phyloP scores from a whole-genome alignment of 176 grass and related monocot species.

The Zizania latifolia region DNA sequence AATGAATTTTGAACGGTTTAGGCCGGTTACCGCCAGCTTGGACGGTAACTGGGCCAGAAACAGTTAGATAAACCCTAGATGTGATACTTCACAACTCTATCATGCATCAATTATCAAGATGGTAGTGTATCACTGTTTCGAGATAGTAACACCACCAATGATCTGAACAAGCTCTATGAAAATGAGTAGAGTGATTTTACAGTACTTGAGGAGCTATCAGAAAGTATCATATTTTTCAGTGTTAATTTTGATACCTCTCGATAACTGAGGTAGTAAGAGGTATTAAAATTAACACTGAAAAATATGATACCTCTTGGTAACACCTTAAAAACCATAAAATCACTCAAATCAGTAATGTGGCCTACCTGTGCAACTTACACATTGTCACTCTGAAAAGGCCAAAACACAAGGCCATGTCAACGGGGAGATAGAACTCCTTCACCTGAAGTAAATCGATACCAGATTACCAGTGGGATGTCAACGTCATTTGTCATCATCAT shows the following conservation, averaged over 20 bases:
- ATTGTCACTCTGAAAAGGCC: not conserved
- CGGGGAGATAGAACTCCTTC: conserved; percentile 10
- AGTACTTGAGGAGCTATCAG: no score
- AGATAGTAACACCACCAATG: not conserved
- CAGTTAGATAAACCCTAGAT: no score
- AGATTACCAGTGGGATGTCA: conserved; percentile 69
- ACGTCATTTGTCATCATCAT: conserved; percentile 83
- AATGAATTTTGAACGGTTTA: no score
- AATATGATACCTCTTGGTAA: no score
- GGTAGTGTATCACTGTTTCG: not conserved
- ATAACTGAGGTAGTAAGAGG: no score
- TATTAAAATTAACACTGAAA: no score
- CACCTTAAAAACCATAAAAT: no score
- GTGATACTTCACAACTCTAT: no score
- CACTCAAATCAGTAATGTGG: not conserved
- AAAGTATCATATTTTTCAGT: no score
- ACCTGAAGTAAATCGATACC: conserved; percentile 67
- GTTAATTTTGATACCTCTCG: no score
- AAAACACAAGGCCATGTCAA: not conserved
- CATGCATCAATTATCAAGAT: not conserved
- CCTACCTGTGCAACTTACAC: not conserved
- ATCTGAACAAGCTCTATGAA: conserved; percentile 3
- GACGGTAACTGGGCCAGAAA: no score
- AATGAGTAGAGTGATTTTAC: not conserved
- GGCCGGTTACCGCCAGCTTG: no score